Percentiles rank a stretch among this genome's conserved stretches.
phyloP scores from a whole-genome alignment of 345 rosid species.

The Tarenaya hassleriana region DNA sequence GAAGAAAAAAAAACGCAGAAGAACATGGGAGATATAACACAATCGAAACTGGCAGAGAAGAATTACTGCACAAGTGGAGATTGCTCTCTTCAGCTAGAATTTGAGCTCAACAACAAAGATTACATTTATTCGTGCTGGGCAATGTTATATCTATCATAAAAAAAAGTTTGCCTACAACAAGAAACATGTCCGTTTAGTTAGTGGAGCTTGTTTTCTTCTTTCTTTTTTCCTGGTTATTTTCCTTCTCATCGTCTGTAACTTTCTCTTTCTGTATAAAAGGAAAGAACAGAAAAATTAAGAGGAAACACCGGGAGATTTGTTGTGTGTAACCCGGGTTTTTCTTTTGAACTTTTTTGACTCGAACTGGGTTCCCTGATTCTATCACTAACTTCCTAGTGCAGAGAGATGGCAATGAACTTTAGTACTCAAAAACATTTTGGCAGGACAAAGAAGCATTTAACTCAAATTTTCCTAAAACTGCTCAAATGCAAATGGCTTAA shows the following conservation, averaged over 20 bases:
- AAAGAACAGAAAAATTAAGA: no score
- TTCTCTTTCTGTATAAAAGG: no score
- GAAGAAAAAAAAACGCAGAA: no score
- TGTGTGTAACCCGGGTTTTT: no score
- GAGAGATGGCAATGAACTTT: neutral
- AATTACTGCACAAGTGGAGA: neutral
- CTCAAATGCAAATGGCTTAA: neutral
- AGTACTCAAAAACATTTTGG: neutral
- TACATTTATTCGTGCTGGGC: conserved; percentile 4
- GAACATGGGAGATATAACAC: no score
- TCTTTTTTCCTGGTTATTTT: no score
- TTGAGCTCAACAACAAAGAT: neutral
- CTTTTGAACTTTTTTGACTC: no score
- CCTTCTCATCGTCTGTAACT: no score
- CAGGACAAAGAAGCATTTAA: neutral
- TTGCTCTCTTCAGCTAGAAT: neutral
- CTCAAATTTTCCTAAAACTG: neutral
- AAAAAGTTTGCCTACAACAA: neutral
- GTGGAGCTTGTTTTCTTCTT: neutral
- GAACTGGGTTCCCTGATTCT: no score
- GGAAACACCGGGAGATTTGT: no score
- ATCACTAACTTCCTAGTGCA: neutral
- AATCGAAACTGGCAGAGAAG: neutral
- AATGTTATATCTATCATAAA: neutral
- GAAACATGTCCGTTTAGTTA: neutral